Evolutionary conservation across 352 stramenopile genomes (phyloP).

Genomic region (Phytophthora colocasiae): DNA sequence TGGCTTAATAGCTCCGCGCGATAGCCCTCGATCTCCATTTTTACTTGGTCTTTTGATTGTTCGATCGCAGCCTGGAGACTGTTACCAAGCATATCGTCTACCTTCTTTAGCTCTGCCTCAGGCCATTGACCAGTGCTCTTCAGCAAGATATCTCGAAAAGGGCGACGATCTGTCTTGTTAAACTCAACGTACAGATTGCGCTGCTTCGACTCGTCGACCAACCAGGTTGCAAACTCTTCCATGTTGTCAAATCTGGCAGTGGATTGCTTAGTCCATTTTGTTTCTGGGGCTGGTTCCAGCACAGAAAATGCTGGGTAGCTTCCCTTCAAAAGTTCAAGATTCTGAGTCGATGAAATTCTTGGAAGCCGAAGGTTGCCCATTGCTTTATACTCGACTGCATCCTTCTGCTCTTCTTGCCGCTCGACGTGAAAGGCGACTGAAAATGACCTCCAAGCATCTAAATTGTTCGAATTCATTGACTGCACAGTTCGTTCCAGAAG

Average conservation of each 20-base stretch:
- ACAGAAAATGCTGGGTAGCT: constrained; percentile 41
- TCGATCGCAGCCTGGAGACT: constrained; percentile 28
- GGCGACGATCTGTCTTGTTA: neutral
- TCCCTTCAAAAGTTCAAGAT: constrained; percentile 42
- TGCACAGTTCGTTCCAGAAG: constrained; percentile 32
- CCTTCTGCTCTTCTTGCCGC: constrained; percentile 60
- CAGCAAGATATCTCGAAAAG: constrained; percentile 21
- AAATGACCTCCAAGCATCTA: constrained; percentile 49
- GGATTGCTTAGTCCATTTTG: constrained; percentile 10
- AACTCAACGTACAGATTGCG: constrained; percentile 30
- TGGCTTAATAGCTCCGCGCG: constrained; percentile 20
- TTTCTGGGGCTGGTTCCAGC: constrained; percentile 37
- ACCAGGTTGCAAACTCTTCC: constrained; percentile 33
- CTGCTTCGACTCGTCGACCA: constrained; percentile 21
- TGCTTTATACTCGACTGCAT: constrained; percentile 41
- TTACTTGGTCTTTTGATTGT: constrained; percentile 28
- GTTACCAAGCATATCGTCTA: constrained; percentile 31
- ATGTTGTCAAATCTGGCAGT: constrained; percentile 20
- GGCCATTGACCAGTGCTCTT: constrained; percentile 31
- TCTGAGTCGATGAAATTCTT: neutral
- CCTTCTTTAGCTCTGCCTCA: constrained; percentile 22
- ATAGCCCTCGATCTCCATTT: constrained; percentile 32
- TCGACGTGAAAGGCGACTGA: constrained; percentile 56
- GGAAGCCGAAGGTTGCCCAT: constrained; percentile 12
- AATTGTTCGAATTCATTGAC: constrained; percentile 30